Base-by-base conservation (phyloP, 2,329 filamentous ascomycete genomes). In the Stagonosporopsis vannaccii region DNA sequence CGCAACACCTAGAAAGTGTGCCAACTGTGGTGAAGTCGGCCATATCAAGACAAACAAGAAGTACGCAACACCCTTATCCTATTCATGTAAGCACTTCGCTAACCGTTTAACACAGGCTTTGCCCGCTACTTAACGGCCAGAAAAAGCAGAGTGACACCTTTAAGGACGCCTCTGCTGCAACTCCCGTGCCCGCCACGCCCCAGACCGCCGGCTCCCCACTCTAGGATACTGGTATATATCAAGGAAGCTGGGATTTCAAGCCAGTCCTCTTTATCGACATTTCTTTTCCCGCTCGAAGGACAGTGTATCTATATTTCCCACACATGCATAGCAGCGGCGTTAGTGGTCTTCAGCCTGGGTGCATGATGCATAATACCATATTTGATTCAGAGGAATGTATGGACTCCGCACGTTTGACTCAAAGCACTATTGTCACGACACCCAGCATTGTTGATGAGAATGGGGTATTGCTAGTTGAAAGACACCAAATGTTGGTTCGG, bases 11-110 rank as follows among this genome's bases (percentile, higher is more conserved):
- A 85, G 96, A 69, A 98, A 98, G 80, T 99, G 95, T 79, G 95
- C 95, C 65, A 98, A 97, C 77, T 99, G 95, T 79, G 95, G 95
- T 46, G 90, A 95, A 76, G 90, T 96, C 51, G 95, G 95, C 28
- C 95, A 99, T 73, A 99, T 99, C 82, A 97, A 97, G 79, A 98
- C 94, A 43, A 98, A 98, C 82, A 96, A 97, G 81, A 98, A 97
- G 92, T 95, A 58, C 45, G 65, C 44, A n/a, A 30, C 52, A 28
- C 32, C 20, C 36, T 43, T 35, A 35, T 49, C 47, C 26, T 32
- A 40, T 12, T 11, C 23, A 20, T 5, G n/a, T n/a, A 35, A 22
- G 4, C 7, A 25, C 11, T 17, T 58, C 48, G 53, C 66, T 74
- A 63, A 73, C 59, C 44, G 20, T 4, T 13, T n/a, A 30, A 20